A percentile compares a stretch with the other conserved stretches of the same genome.
Conservation (phyloP, 1,284 basidiomycete genomes). For the Polyporus tsugae region DNA sequence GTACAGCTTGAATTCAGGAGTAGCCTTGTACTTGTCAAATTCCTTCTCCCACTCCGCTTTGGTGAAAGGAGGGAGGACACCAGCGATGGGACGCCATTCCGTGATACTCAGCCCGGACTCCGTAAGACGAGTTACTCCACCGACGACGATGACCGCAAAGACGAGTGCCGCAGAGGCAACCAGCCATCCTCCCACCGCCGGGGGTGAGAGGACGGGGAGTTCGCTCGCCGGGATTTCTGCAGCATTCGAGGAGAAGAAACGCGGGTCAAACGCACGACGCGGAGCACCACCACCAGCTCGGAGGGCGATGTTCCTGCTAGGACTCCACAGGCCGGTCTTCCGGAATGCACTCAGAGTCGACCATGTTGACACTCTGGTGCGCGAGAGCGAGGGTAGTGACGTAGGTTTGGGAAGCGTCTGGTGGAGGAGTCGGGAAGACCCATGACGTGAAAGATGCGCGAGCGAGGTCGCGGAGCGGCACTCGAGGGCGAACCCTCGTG, state of each 20-base stretch:
- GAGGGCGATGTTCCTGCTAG: slow-evolving; percentile 27
- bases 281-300: slow-evolving; percentile 22
- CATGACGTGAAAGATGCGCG: slow-evolving; percentile 25
- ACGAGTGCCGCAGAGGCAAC: slow-evolving; percentile 86
- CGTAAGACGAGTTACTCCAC: slow-evolving; percentile 95
- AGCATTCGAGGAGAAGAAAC: slow-evolving; percentile 53
- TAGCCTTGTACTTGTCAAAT: slow-evolving; percentile 95
- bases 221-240: slow-evolving; percentile 40
- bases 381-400: slow-evolving; percentile 10
- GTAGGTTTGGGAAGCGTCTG: slow-evolving; percentile 20
- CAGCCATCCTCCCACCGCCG: slow-evolving; percentile 85
- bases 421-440: slow-evolving; percentile 34
- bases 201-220: slow-evolving; percentile 72
- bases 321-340: slow-evolving; percentile 16
- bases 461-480: slow-evolving; percentile 28
- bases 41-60: slow-evolving; percentile 87
- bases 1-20: slow-evolving; percentile 95
- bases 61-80: slow-evolving; percentile 85
- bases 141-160: slow-evolving; percentile 93
- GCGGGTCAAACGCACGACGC: slow-evolving; percentile 42
- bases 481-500: slow-evolving; percentile 32
- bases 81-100: slow-evolving; percentile 96
- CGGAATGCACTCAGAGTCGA: slow-evolving; percentile 12
- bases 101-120: slow-evolving; percentile 98
- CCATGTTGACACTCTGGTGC: slow-evolving; percentile 1